phyloP scores from a whole-genome alignment of 352 stramenopile genomes.

The Pythium monospermum region DNA sequence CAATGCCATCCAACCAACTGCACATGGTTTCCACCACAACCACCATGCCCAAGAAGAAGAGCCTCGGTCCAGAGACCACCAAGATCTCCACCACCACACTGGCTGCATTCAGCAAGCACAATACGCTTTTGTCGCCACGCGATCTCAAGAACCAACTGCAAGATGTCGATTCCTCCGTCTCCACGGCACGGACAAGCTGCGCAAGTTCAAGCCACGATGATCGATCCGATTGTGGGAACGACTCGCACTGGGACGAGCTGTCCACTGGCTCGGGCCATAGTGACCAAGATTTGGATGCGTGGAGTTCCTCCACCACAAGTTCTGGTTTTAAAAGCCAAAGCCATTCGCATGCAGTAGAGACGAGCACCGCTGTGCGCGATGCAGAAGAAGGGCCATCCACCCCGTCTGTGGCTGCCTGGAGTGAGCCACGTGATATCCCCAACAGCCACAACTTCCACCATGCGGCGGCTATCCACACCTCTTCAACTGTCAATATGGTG shows the following conservation, averaged over 20 bases:
- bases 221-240: conserved; percentile 22
- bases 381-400: not conserved
- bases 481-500: not conserved
- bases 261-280: conserved; percentile 20
- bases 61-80: no score
- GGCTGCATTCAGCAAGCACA: conserved; percentile 17
- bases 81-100: conserved; percentile 15
- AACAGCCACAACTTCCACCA: conserved; percentile 15
- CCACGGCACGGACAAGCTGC: conserved; percentile 17
- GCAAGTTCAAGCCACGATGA: conserved; percentile 20
- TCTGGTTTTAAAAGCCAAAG: no score
- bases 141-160: conserved; percentile 15
- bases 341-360: no score
- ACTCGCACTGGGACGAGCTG: conserved; percentile 23
- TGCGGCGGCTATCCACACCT: not conserved
- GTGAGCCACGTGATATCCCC: conserved; percentile 2
- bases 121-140: conserved; percentile 14
- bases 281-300: conserved; percentile 17
- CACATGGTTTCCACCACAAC: not conserved
- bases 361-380: conserved; percentile 3
- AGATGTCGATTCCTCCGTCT: conserved; percentile 16
- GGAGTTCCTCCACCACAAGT: conserved; percentile 3
- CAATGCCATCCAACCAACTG: conserved; percentile 10
- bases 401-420: conserved; percentile 5
- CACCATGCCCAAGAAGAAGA: not conserved